These are phyloP conservation scores for Punica granatum DNA, from an alignment of 345 rosid species.

Conservation along the genomic window DNA sequence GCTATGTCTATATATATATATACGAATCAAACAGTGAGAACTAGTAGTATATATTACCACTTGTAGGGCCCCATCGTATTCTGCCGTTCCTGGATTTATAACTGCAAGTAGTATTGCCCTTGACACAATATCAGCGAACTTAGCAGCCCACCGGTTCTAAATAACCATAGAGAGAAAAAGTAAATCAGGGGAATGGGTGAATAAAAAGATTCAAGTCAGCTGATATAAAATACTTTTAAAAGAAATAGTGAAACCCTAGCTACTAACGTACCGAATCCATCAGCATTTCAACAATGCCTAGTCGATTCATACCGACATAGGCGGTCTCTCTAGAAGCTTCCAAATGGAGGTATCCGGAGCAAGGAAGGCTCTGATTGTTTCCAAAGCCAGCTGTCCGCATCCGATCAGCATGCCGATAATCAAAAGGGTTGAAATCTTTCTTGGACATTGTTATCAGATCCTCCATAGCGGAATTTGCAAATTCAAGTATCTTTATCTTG, in stretches of 20 bases:
- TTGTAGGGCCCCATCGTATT: slow-evolving; percentile 28
- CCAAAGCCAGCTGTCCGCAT: no score
- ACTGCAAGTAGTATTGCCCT: slow-evolving; percentile 28
- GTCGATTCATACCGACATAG: background rate
- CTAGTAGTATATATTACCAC: slow-evolving; percentile 30
- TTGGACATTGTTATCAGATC: slow-evolving; percentile 8
- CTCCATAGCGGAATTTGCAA: slow-evolving; percentile 4
- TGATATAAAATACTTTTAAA: no score
- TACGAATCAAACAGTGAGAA: background rate
- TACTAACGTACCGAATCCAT: slow-evolving; percentile 12
- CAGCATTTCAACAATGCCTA: slow-evolving; percentile 8
- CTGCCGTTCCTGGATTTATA: slow-evolving; percentile 18
- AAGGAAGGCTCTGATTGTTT: background rate
- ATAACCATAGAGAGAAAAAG: background rate
- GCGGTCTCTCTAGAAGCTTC: slow-evolving; percentile 10
- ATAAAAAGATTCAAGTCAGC: no score
- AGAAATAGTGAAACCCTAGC: background rate
- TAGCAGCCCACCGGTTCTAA: slow-evolving; percentile 37
- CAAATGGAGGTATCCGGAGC: background rate
- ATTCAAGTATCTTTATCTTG: background rate
- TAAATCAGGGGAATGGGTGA: no score
- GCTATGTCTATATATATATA: background rate
- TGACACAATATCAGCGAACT: slow-evolving; percentile 33
- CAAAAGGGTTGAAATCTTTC: background rate
- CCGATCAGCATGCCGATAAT: background rate